These are phyloP conservation scores for Aureobasidium sp. DNA, from an alignment of 2,329 filamentous ascomycete species.

Conservation along the genomic window DNA sequence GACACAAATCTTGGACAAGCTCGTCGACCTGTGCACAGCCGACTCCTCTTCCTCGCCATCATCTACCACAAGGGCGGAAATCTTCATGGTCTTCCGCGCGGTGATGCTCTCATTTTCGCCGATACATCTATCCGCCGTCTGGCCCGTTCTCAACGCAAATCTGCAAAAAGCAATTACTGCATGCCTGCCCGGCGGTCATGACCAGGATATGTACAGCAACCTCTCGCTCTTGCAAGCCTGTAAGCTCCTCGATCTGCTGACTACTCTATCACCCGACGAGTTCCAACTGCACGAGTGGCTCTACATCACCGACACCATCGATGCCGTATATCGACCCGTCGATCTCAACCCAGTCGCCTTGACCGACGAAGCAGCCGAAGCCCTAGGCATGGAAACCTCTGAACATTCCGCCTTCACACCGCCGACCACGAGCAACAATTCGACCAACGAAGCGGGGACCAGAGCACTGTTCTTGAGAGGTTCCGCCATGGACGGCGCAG, in stretches of 20 bases:
- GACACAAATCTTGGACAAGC: conserved; percentile 65
- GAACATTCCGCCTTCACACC: conserved; percentile 23
- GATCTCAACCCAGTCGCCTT: conserved; percentile 65
- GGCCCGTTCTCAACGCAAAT: conserved; percentile 85
- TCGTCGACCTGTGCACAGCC: conserved; percentile 78
- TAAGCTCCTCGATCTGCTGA: conserved; percentile 84
- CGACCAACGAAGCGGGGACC: conserved; percentile 18
- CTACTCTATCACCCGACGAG: conserved; percentile 82
- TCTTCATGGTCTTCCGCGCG: conserved; percentile 81
- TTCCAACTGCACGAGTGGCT: conserved; percentile 99
- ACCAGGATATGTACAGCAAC: conserved; percentile 69
- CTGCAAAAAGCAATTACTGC: conserved; percentile 73
- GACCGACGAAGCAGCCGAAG: conserved; percentile 77
- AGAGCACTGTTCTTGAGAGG: conserved; percentile 43
- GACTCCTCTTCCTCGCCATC: conserved; percentile 87
- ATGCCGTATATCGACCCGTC: conserved; percentile 79
- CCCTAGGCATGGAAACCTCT: conserved; percentile 47
- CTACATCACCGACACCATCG: conserved; percentile 93
- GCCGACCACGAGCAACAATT: not conserved
- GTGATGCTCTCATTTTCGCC: conserved; percentile 72
- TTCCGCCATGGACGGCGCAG: conserved; percentile 48
- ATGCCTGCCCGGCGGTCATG: conserved; percentile 61
- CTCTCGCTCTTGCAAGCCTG: conserved; percentile 79
- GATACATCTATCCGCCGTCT: conserved; percentile 73
- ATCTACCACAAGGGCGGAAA: conserved; percentile 77